Base-by-base conservation (phyloP, 169 alveolate genomes). In the Theileria equi region DNA sequence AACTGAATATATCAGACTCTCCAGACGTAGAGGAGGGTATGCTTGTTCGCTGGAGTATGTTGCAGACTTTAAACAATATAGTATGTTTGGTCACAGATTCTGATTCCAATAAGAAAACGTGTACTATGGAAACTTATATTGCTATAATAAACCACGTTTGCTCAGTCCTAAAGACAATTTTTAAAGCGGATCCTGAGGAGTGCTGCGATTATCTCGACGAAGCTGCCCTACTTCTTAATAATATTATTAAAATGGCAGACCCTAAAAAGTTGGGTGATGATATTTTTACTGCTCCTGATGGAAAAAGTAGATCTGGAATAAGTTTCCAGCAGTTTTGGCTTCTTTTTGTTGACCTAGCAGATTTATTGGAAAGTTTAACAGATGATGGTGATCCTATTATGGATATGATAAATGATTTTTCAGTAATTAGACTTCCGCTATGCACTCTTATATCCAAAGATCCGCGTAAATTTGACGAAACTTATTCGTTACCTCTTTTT, bases 11-110 rank as follows among this genome's bases (percentile, higher is more conserved):
- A 34, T 7, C 31, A 50, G 17, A 11, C 28, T 16, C 6, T 50
- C 17, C 60, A 4, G 5, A 50, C 23, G 4, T 50, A 17, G 84
- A 74, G 19, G 84, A 74, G 40, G 61, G 54, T 63, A 23, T 62
- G 6, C 31, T 74, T 32, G 79, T 68, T 17, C 34, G 84, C n/a
- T 74, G 84, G 84, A 59, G 68, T 16, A 74, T 74, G 84, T n/a
- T 74, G 16, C 84, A 74, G 58, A 74, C 84, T 17, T 44, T 74
- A 40, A 72, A 65, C 40, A 57, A 74, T 0, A 49, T 72, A 32
- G 58, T 72, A 21, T 23, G 66, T 8, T 16, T 55, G 23, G 10
- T 55, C 28, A 55, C 25, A 17, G 35, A 28, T 3, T 47, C 66
- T 4, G 57, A 48, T 13, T 21, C 5, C 35, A 38, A 38, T 19